Evolutionary conservation across 306 rosid species (phyloP).

Genomic region (Rubus parviflorus): DNA sequence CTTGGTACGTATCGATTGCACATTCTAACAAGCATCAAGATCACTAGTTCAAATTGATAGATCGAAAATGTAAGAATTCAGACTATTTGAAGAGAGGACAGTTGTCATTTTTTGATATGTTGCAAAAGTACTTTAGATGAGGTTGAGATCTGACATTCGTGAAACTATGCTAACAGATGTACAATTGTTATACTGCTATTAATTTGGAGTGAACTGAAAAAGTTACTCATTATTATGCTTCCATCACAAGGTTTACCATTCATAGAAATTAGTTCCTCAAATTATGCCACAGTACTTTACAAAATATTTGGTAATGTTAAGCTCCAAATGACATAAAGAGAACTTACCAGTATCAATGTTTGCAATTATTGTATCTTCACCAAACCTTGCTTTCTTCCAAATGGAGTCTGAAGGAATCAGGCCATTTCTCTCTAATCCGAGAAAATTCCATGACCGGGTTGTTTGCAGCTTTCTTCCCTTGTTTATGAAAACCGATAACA

Average conservation of each 20-base stretch:
- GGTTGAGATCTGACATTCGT: neutral
- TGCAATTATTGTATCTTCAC: constrained; percentile 61
- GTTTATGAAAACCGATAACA: constrained; percentile 55
- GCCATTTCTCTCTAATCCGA: constrained; percentile 37
- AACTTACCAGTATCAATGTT: constrained; percentile 64
- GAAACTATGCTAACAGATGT: neutral
- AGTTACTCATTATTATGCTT: neutral
- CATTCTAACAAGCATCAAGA: too few species aligned
- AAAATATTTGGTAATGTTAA: neutral
- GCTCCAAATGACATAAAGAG: too few species aligned
- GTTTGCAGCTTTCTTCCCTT: constrained; percentile 48
- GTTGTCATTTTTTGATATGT: too few species aligned
- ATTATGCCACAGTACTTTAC: neutral
- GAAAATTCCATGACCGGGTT: constrained; percentile 71
- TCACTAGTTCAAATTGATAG: too few species aligned
- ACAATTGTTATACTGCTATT: too few species aligned
- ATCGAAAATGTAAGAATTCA: too few species aligned
- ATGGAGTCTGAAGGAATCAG: constrained; percentile 24
- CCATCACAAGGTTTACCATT: neutral
- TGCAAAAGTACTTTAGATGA: neutral
- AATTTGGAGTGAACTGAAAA: neutral
- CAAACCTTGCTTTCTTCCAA: constrained; percentile 52
- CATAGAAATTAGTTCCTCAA: neutral
- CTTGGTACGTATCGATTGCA: too few species aligned
- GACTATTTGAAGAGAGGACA: too few species aligned